Evolutionary conservation across 1,284 basidiomycete species (phyloP).

Genomic region (Sporisorium sorghi): DNA sequence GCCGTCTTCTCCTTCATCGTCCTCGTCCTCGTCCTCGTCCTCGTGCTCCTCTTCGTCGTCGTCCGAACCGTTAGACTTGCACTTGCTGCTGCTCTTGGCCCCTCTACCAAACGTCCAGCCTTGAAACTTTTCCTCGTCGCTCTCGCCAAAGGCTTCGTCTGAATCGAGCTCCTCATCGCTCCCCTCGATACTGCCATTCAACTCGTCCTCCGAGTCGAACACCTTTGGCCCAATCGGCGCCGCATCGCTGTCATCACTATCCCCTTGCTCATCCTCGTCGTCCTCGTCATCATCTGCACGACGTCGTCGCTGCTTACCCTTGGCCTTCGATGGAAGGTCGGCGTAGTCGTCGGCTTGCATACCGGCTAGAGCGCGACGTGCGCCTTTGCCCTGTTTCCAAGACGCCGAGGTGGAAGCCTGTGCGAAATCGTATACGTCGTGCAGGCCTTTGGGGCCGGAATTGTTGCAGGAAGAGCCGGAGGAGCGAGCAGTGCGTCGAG

Average conservation of each 20-base stretch:
- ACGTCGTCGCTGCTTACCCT: slow-evolving; percentile 25
- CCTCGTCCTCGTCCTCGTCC: slow-evolving; percentile 28
- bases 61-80: slow-evolving; percentile 5
- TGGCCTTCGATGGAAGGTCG: slow-evolving; percentile 38
- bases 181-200: slow-evolving; percentile 46
- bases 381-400: slow-evolving; percentile 28
- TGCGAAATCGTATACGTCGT: slow-evolving; percentile 35
- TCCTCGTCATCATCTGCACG: slow-evolving; percentile 14
- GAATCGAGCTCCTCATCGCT: slow-evolving; percentile 68
- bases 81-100: slow-evolving; percentile 18
- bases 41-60: slow-evolving; percentile 25
- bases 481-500: slow-evolving; percentile 15
- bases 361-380: slow-evolving; percentile 33
- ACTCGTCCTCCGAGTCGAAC: slow-evolving; percentile 58
- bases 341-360: slow-evolving; percentile 38
- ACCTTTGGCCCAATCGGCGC: slow-evolving; percentile 49
- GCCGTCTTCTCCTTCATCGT: slow-evolving; percentile 45
- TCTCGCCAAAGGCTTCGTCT: slow-evolving; percentile 67
- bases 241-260: slow-evolving; percentile 23
- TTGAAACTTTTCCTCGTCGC: slow-evolving; percentile 63
- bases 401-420: slow-evolving; percentile 35
- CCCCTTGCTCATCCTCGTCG: slow-evolving; percentile 26
- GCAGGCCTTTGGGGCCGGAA: slow-evolving; percentile 15
- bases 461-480: background rate
- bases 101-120: slow-evolving; percentile 48